Evolutionary conservation across 2,329 filamentous ascomycete species (phyloP).

Genomic region (Onygena corvina): DNA sequence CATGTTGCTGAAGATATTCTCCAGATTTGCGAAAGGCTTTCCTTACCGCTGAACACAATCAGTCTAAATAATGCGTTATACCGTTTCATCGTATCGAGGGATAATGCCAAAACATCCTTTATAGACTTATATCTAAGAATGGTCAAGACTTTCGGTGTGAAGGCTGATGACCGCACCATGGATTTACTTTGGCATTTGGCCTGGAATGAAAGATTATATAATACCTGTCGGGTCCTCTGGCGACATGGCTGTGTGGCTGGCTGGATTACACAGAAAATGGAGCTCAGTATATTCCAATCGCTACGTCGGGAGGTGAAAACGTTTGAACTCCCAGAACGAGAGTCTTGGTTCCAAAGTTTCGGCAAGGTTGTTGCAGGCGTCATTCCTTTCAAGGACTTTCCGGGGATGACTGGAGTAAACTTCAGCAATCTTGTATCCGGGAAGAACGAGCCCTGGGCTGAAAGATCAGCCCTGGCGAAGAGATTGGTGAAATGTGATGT

Average conservation of each 20-base stretch:
- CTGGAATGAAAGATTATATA: slow-evolving; percentile 29
- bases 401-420: background rate
- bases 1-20: slow-evolving; percentile 23
- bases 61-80: slow-evolving; percentile 24
- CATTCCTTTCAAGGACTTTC: background rate
- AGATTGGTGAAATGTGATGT: background rate
- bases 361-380: slow-evolving; percentile 15
- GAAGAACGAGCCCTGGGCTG: background rate
- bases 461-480: background rate
- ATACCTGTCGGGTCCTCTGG: slow-evolving; percentile 38
- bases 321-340: slow-evolving; percentile 8
- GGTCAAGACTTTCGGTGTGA: slow-evolving; percentile 10
- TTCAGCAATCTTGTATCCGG: slow-evolving; percentile 1
- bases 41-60: slow-evolving; percentile 20
- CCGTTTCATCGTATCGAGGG: slow-evolving; percentile 19
- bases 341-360: slow-evolving; percentile 2
- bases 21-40: slow-evolving; percentile 22
- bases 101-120: slow-evolving; percentile 2
- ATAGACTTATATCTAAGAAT: slow-evolving; percentile 16
- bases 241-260: slow-evolving; percentile 35
- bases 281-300: slow-evolving; percentile 22
- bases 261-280: slow-evolving; percentile 26
- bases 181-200: slow-evolving; percentile 34
- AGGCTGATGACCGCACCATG: slow-evolving; percentile 20
- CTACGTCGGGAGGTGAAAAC: slow-evolving; percentile 20